phyloP scores from a whole-genome alignment of 2,329 filamentous ascomycete genomes.

The Paecilomyces sp. region DNA sequence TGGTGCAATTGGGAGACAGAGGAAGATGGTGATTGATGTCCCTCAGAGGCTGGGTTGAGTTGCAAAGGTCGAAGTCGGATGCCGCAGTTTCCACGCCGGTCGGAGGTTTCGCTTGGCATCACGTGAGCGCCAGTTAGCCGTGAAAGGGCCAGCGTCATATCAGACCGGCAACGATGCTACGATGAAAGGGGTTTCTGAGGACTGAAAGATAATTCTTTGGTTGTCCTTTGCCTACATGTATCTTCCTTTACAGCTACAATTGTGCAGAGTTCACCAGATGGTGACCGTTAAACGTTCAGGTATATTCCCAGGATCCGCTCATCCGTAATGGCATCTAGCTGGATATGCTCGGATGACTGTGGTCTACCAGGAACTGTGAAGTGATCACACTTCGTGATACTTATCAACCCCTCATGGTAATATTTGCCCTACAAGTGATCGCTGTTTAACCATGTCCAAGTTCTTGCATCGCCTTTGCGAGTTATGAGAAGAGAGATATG shows the following conservation, averaged over 20 bases:
- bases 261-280: neutral
- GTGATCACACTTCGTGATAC: neutral
- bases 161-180: neutral
- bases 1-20: constrained; percentile 39
- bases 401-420: neutral
- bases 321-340: neutral
- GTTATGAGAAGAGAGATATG: neutral
- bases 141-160: neutral
- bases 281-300: neutral
- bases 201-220: neutral
- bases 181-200: neutral
- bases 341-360: neutral
- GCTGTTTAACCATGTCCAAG: neutral
- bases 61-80: constrained; percentile 11
- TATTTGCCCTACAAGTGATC: neutral
- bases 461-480: neutral
- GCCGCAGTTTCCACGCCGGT: constrained; percentile 6
- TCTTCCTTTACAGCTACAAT: neutral
- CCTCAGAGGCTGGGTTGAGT: constrained; percentile 19
- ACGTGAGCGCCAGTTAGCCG: constrained; percentile 4
- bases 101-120: constrained; percentile 4
- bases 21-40: constrained; percentile 23
- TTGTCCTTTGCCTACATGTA: neutral
- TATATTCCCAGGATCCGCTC: neutral
- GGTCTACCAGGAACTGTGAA: neutral